These are phyloP conservation scores for Linnemannia exigua DNA, from an alignment of 192 early-diverging fungal species.

Conservation along the genomic window DNA sequence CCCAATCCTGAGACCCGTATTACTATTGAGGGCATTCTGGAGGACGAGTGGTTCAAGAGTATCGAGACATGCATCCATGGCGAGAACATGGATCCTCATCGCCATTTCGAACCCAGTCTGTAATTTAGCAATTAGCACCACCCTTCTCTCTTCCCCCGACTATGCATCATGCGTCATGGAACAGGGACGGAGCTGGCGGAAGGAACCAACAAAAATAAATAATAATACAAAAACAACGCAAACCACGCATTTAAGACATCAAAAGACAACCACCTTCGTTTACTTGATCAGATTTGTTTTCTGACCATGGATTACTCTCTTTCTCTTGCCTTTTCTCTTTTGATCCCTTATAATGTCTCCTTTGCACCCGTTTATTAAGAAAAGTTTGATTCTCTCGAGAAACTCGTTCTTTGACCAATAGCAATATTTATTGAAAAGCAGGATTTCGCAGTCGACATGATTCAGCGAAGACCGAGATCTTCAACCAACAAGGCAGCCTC, in stretches of 20 bases:
- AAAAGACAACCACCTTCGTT: too few species aligned
- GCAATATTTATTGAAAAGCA: background rate
- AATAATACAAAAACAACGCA: background rate
- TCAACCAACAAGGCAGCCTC: conserved; percentile 41
- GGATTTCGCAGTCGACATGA: background rate
- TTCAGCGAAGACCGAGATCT: conserved; percentile 27
- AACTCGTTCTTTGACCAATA: background rate
- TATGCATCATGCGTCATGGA: background rate
- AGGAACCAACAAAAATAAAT: background rate
- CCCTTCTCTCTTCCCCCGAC: background rate
- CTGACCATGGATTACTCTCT: too few species aligned
- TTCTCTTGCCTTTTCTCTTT: too few species aligned
- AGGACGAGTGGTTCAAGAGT: conserved; percentile 83
- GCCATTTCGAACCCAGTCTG: conserved; percentile 41
- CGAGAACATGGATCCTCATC: conserved; percentile 55
- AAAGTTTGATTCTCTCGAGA: background rate
- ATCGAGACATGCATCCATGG: conserved; percentile 72
- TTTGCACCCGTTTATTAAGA: background rate
- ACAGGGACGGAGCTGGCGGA: background rate
- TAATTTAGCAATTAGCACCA: background rate
- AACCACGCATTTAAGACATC: too few species aligned
- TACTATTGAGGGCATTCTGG: conserved; percentile 77
- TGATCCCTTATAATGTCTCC: too few species aligned
- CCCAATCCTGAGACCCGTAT: conserved; percentile 81
- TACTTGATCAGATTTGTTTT: too few species aligned